Evolutionary conservation across 441 rosid species (phyloP), one percentile per base, ranked within the genome.

Genomic region (Erodium texanum): DNA sequence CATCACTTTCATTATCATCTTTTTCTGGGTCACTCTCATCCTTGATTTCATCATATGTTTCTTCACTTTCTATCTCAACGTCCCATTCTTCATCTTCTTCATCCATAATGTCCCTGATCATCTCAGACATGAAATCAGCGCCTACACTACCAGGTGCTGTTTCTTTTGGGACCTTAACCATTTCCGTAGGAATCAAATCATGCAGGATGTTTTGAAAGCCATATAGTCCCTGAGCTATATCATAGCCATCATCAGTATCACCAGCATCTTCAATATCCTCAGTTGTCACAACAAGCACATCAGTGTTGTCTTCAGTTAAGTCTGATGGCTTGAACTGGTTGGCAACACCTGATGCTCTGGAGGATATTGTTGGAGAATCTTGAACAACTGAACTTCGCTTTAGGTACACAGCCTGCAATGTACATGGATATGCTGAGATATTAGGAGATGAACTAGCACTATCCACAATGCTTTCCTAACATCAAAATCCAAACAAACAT

Each of bases 141-240:
- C 91, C 99, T 56, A 82, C 86, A 81, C 84, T 93, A 52, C 84
- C 89, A 7, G 97, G 85, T 3, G 89, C 64, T 43, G 85, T 90
- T 72, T 89, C 93, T 80, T 90, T 93, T 84, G 91, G 74, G 70
- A 89, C 96, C 87, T 90, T 93, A 73, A 89, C 88, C 80, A 84
- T 84, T 62, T 82, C 87, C 62, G 89, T 96, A 72, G 97, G 96
- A 82, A 91, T 84, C 90, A 93, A 83, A 82, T 91, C 99, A 69
- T 77, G 83, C 77, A 91, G 81, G 63, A 93, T 79, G 71, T 81
- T 89, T 77, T 81, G 88, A 79, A 89, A 84, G 68, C 90, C 87
- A 80, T 90, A 80, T 59, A 87, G 75, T 71, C 87, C 92, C 73
- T 43, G 50, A 43, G 50, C 50, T 43, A 43, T 10, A 12, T 41